These are phyloP conservation scores for Sphaerulina musiva DNA, from an alignment of 2,329 filamentous ascomycete species.

Conservation along the genomic window DNA sequence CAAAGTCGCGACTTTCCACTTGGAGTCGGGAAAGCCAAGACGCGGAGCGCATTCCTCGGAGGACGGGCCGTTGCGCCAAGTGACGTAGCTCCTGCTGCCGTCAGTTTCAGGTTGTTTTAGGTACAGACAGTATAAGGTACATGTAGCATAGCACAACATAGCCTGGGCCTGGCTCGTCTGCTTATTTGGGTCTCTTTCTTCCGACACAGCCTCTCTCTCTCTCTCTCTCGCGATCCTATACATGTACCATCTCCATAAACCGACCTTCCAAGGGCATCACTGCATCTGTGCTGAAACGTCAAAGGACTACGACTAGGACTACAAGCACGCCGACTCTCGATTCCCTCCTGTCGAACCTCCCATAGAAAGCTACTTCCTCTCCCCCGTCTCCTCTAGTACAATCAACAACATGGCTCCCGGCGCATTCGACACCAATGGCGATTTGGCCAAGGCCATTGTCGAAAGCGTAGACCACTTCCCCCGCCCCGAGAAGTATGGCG, in stretches of 20 bases:
- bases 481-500: constrained; percentile 26
- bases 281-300: too few relatives aligned
- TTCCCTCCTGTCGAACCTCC: not conserved
- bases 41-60: not conserved
- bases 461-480: constrained; percentile 31
- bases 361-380: not conserved
- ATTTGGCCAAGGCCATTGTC: constrained; percentile 24
- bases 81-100: not conserved
- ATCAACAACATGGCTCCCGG: constrained; percentile 14
- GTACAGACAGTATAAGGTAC: too few relatives aligned
- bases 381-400: not conserved
- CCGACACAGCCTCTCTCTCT: not conserved
- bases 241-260: too few relatives aligned
- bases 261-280: not conserved
- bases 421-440: constrained; percentile 13
- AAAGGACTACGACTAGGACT: too few relatives aligned
- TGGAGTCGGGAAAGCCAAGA: constrained; percentile 6
- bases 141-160: too few relatives aligned
- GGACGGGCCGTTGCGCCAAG: not conserved
- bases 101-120: not conserved
- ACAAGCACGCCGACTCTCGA: too few relatives aligned
- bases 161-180: not conserved
- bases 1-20: constrained; percentile 1
- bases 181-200: not conserved
- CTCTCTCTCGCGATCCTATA: not conserved